A percentile compares a stretch with the other conserved stretches of the same genome.
Conservation (phyloP, 179 eudicot species). For the Patellifolia procumbens region DNA sequence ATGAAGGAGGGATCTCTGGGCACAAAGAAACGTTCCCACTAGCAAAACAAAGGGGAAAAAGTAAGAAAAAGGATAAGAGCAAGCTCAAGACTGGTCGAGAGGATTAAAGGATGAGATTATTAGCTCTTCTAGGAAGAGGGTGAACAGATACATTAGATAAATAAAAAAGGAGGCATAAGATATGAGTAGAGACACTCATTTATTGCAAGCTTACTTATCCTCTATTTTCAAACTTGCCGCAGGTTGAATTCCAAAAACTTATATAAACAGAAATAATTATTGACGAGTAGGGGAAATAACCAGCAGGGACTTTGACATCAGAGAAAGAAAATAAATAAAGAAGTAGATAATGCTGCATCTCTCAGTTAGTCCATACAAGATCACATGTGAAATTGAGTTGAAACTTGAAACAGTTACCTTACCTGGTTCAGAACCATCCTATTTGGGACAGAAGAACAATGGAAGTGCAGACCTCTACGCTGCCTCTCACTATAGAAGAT, state of each 20-base stretch:
- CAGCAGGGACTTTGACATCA: neutral
- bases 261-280: neutral
- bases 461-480: too few species aligned
- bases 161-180: neutral
- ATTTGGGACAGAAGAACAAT: neutral
- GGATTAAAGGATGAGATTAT: neutral
- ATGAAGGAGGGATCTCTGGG: slow-evolving; percentile 48
- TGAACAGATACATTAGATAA: neutral
- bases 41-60: slow-evolving; percentile 33
- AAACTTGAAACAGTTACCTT: neutral
- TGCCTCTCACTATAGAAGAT: too few species aligned
- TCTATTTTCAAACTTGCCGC: neutral
- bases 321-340: neutral
- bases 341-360: neutral
- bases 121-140: neutral
- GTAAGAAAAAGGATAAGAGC: slow-evolving; percentile 14
- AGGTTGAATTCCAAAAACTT: neutral
- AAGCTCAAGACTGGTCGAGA: neutral
- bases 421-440: neutral
- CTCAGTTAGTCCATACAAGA: neutral
- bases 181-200: neutral
- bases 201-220: neutral
- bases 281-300: neutral
- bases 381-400: neutral
- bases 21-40: slow-evolving; percentile 79